Percentiles rank a stretch among this genome's conserved stretches.
Conservation (phyloP, 2,329 filamentous ascomycete genomes). For the Pseudogymnoascus sp. region DNA sequence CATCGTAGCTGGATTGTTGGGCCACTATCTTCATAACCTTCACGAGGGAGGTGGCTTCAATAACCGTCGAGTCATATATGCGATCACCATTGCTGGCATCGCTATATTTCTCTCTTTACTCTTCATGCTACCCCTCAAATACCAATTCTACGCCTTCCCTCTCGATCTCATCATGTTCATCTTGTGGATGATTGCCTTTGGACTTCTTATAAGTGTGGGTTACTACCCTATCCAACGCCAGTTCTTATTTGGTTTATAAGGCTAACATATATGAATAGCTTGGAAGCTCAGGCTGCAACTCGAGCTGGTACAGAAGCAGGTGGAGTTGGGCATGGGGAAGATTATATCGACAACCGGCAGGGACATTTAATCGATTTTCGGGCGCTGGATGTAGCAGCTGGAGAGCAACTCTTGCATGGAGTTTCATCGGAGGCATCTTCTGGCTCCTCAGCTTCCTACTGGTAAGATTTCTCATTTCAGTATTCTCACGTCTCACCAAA, state of each 20-base stretch:
- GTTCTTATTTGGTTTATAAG: neutral
- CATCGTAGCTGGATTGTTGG: conserved; percentile 9
- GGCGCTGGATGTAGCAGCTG: neutral
- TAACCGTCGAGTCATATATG: conserved; percentile 5
- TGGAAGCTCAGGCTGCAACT: conserved; percentile 5
- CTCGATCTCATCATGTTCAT: conserved; percentile 8
- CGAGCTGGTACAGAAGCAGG: neutral
- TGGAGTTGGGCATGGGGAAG: conserved; percentile 11
- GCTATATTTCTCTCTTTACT: conserved; percentile 2
- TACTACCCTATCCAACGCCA: neutral
- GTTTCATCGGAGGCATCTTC: conserved; percentile 6
- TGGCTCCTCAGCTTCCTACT: conserved; percentile 10
- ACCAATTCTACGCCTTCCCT: conserved; percentile 9
- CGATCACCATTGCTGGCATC: conserved; percentile 7
- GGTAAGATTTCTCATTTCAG: neutral
- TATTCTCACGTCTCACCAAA: neutral
- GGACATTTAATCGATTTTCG: neutral
- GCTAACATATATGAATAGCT: conserved; percentile 9
- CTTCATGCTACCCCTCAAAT: conserved; percentile 9
- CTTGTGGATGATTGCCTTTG: conserved; percentile 11
- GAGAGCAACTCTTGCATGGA: conserved; percentile 5
- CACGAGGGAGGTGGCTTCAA: neutral
- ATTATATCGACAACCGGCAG: neutral
- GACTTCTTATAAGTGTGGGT: conserved; percentile 7
- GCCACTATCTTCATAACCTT: neutral